Evolutionary conservation across 345 rosid species (phyloP).

Genomic region (Anastatica hierochuntica): DNA sequence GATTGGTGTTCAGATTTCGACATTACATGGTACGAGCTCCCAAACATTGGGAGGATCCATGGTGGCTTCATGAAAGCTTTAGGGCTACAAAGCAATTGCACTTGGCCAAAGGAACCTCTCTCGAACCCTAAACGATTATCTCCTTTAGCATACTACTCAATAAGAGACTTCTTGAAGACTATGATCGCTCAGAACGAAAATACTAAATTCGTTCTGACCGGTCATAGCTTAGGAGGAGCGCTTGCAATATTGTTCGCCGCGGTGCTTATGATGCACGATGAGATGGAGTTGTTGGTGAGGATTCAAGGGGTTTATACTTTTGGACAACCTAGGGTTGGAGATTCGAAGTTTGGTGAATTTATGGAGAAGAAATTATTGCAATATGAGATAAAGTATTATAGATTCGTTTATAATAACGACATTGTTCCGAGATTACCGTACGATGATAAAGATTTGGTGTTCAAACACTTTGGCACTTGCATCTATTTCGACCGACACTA

Average conservation of each 20-base stretch:
- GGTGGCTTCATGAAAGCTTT: slow-evolving; percentile 74
- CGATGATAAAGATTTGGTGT: slow-evolving; percentile 49
- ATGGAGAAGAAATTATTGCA: slow-evolving; percentile 42
- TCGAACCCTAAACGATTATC: slow-evolving; percentile 7
- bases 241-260: slow-evolving; percentile 57
- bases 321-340: slow-evolving; percentile 86
- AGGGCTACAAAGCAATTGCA: slow-evolving; percentile 49
- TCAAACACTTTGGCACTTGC: slow-evolving; percentile 73
- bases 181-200: slow-evolving; percentile 24
- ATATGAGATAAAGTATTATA: slow-evolving; percentile 29
- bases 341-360: slow-evolving; percentile 38
- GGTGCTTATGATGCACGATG: slow-evolving; percentile 40
- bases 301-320: slow-evolving; percentile 55
- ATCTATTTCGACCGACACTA: slow-evolving; percentile 40
- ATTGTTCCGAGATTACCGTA: slow-evolving; percentile 67
- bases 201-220: slow-evolving; percentile 40
- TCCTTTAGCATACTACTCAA: slow-evolving; percentile 47
- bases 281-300: slow-evolving; percentile 40
- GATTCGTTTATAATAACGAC: slow-evolving; percentile 64
- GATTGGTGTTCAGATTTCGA: slow-evolving; percentile 70
- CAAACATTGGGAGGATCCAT: slow-evolving; percentile 52
- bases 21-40: slow-evolving; percentile 60
- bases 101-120: slow-evolving; percentile 43
- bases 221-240: slow-evolving; percentile 78
- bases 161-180: slow-evolving; percentile 39